These are phyloP conservation scores for Microcos paniculata DNA, from an alignment of 345 rosid genomes.

Conservation along the genomic window DNA sequence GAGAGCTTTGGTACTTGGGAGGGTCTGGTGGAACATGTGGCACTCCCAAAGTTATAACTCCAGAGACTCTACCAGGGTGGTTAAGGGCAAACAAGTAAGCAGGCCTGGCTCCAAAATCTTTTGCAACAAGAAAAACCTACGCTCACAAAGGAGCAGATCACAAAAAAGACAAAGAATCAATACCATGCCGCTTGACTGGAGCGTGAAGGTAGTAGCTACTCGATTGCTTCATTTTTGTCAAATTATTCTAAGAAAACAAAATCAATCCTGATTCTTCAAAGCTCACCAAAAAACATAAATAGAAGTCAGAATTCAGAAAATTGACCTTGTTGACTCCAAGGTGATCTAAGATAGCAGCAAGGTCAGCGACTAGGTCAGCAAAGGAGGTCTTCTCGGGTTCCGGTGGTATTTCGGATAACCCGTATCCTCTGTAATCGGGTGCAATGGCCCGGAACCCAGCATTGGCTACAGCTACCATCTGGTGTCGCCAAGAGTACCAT, in stretches of 20 bases:
- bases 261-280: not conserved
- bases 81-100: slow-evolving; percentile 45
- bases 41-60: slow-evolving; percentile 48
- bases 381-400: slow-evolving; percentile 41
- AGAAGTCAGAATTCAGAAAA: not conserved
- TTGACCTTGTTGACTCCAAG: slow-evolving; percentile 39
- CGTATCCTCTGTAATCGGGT: slow-evolving; percentile 56
- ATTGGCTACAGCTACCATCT: slow-evolving; percentile 47
- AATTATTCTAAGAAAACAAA: not conserved
- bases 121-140: slow-evolving; percentile 53
- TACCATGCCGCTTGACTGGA: not conserved
- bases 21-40: slow-evolving; percentile 40
- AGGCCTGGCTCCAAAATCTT: slow-evolving; percentile 46
- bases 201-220: not conserved
- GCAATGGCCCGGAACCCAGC: slow-evolving; percentile 49
- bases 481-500: slow-evolving; percentile 69
- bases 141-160: not conserved
- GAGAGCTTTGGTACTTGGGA: slow-evolving; percentile 8
- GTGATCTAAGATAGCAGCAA: slow-evolving; percentile 40
- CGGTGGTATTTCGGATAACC: slow-evolving; percentile 48
- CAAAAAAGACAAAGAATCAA: slow-evolving; percentile 1
- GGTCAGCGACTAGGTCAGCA: slow-evolving; percentile 33
- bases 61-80: slow-evolving; percentile 46
- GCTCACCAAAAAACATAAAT: not conserved
- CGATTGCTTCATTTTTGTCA: too few species aligned